These are phyloP conservation scores for Heteromeles arbutifolia DNA, from an alignment of 306 rosid species.

Conservation along the genomic window DNA sequence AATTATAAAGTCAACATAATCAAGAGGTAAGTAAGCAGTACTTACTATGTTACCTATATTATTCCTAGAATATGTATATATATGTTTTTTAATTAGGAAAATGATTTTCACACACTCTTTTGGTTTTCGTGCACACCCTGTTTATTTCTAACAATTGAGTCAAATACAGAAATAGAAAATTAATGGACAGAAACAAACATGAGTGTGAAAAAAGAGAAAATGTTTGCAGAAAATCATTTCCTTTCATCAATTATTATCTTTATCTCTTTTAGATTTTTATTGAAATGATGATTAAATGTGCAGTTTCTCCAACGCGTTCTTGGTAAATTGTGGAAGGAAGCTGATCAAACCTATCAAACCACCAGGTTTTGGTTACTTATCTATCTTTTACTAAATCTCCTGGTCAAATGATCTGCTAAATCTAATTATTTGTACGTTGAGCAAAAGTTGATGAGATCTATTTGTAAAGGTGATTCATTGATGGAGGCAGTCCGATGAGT, in stretches of 20 bases:
- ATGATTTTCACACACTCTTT: too few relatives aligned
- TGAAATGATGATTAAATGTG: not conserved
- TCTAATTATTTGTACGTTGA: too few relatives aligned
- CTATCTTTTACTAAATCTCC: too few relatives aligned
- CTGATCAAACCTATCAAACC: constrained; percentile 22
- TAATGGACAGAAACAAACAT: too few relatives aligned
- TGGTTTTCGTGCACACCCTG: too few relatives aligned
- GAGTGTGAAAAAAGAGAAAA: too few relatives aligned
- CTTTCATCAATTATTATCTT: too few relatives aligned
- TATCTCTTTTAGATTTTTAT: not conserved
- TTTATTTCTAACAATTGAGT: too few relatives aligned
- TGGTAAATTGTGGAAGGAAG: constrained; percentile 30
- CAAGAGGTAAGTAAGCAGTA: constrained; percentile 41
- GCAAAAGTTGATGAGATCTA: too few relatives aligned
- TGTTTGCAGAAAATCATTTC: too few relatives aligned
- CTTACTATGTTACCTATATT: not conserved
- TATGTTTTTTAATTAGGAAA: not conserved
- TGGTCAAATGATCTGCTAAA: too few relatives aligned
- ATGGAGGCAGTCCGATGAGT: constrained; percentile 25
- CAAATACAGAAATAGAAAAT: too few relatives aligned
- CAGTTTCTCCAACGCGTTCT: constrained; percentile 39
- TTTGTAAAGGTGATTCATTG: not conserved
- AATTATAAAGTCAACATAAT: constrained; percentile 37
- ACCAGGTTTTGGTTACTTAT: constrained; percentile 24
- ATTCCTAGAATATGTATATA: not conserved